phyloP scores from a whole-genome alignment of 345 rosid genomes.

The Corchorus olitorius region DNA sequence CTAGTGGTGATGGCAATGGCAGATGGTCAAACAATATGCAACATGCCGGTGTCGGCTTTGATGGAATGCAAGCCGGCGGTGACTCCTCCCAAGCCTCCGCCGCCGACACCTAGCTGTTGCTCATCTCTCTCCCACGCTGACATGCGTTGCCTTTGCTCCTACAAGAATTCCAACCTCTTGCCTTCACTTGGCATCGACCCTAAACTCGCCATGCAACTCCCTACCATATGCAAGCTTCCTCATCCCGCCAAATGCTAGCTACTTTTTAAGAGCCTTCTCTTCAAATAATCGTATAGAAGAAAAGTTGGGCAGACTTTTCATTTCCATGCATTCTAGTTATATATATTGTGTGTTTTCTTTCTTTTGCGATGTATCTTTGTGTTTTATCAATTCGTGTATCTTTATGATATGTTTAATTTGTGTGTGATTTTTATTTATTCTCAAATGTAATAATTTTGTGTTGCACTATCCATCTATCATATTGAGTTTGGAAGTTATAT shows the following conservation, averaged over 20 bases:
- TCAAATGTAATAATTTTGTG: too few species aligned
- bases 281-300: too few species aligned
- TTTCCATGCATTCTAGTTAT: too few species aligned
- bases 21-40: constrained; percentile 47
- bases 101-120: constrained; percentile 46
- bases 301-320: too few species aligned
- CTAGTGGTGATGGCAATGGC: not conserved
- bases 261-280: too few species aligned
- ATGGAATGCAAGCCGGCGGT: constrained; percentile 52
- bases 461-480: too few species aligned
- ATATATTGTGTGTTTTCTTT: too few species aligned
- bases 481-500: too few species aligned
- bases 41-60: constrained; percentile 32
- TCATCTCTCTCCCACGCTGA: constrained; percentile 44
- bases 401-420: too few species aligned
- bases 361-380: too few species aligned
- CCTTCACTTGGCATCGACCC: constrained; percentile 61
- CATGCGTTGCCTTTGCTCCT: constrained; percentile 52
- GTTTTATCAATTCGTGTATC: too few species aligned
- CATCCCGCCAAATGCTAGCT: constrained; percentile 38
- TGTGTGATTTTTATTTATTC: too few species aligned
- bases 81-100: constrained; percentile 46
- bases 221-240: constrained; percentile 52
- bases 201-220: constrained; percentile 58
- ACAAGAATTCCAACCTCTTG: constrained; percentile 48